Evolutionary conservation across 305 asterid species (phyloP).

Genomic region (Fraxinus greggii): DNA sequence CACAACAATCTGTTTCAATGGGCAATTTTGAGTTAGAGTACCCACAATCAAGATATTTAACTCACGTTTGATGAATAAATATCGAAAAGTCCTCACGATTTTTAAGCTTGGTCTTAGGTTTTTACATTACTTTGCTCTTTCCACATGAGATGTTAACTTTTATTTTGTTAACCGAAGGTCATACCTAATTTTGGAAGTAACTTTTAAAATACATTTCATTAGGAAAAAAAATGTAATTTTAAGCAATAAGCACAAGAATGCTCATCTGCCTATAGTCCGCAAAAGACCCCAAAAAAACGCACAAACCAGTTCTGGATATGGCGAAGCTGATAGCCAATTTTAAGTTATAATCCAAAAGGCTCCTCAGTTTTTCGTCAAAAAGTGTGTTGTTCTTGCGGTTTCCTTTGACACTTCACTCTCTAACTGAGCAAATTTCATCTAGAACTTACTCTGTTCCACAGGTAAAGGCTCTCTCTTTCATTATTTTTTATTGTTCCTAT

Average conservation of each 20-base stretch:
- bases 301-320: neutral
- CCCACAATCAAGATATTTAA: neutral
- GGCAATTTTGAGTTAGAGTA: neutral
- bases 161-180: too few species aligned
- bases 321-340: neutral
- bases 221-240: too few species aligned
- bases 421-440: neutral
- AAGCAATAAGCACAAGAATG: too few species aligned
- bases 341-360: neutral
- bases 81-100: too few species aligned
- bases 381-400: neutral
- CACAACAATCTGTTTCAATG: neutral
- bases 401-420: neutral
- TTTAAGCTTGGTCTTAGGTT: too few species aligned
- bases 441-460: neutral
- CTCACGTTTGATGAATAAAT: too few species aligned
- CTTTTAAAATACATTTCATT: too few species aligned
- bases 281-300: neutral
- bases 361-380: neutral
- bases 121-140: too few species aligned
- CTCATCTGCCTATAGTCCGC: neutral
- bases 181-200: too few species aligned
- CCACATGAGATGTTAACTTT: too few species aligned
- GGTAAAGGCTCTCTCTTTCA: neutral
- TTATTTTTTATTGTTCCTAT: neutral